Evolutionary conservation across 2,329 filamentous ascomycete genomes (phyloP), one percentile per base, ranked within the genome.

Genomic region (Emergomyces pasteurianus): DNA sequence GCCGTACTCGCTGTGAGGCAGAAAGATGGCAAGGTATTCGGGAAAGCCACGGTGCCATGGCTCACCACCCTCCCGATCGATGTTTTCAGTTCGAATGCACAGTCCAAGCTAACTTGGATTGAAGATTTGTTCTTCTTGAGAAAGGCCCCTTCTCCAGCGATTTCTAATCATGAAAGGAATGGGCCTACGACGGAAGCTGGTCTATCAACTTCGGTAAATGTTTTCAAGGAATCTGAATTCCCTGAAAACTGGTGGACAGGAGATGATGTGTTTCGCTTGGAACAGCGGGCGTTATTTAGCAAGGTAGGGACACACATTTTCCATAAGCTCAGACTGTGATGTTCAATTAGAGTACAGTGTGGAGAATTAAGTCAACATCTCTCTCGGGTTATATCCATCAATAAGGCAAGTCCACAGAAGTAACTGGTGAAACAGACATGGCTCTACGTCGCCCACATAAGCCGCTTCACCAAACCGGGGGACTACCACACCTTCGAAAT

Each of bases 401-500:
- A n/a, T 31, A 38, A 38, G 21, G 18, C 14, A 38, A 58, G 10
- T 9, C 9, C 10, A 8, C 5, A 49, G 1, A 16, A 38, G 31
- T 46, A 47, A 58, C 14, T 23, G 43, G n/a, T 18, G 16, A 52
- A 26, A 23, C 49, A 74, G 72, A 66, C 65, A 23, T 76, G 73
- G 74, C 58, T 76, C 3, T 74, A 69, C 43, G 61, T 75, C 21
- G 68, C 69, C 26, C 74, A 76, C 54, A 62, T 75, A 64, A 73
- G 73, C 36, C 77, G 81, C 55, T 74, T 86, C 43, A 66, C 71
- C 54, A 79, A 82, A 53, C 65, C 75, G 1, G 84, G 83, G 3
- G 81, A 85, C 67, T 86, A 80, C 71, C 74, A 84, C 34, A 77
- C 79, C 23, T 85, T 78, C 63, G 75, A 80, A 14, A 70, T 83